These are phyloP conservation scores for Monilinia polystroma DNA, from an alignment of 2,329 filamentous ascomycete species.

Conservation along the genomic window DNA sequence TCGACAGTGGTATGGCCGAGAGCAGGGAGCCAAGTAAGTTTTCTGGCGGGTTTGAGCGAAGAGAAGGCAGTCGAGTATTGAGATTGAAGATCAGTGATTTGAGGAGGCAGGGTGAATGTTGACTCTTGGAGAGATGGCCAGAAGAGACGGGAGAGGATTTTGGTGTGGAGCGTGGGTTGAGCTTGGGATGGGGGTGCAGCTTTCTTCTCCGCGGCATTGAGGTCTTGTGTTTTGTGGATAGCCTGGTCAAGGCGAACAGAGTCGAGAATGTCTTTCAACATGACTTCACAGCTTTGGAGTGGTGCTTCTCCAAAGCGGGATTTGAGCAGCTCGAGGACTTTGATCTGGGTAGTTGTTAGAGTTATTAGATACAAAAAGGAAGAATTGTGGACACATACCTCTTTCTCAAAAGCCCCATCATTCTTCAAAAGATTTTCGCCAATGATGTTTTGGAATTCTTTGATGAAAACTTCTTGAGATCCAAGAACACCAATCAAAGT, in stretches of 20 bases:
- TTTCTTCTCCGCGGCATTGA: slow-evolving; percentile 39
- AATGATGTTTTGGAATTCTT: slow-evolving; percentile 87
- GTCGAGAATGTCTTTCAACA: slow-evolving; percentile 90
- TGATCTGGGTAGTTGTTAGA: slow-evolving; percentile 49
- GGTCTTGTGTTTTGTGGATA: slow-evolving; percentile 55
- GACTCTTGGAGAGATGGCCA: slow-evolving; percentile 82
- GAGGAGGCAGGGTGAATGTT: slow-evolving; percentile 61
- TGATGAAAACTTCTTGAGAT: slow-evolving; percentile 87
- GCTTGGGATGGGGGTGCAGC: slow-evolving; percentile 38
- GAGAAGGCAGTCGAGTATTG: slow-evolving; percentile 76
- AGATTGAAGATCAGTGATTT: slow-evolving; percentile 60
- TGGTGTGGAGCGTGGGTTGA: slow-evolving; percentile 61
- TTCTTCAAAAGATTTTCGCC: slow-evolving; percentile 73
- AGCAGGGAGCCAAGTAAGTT: slow-evolving; percentile 83
- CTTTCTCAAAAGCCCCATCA: slow-evolving; percentile 71
- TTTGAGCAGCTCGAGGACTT: slow-evolving; percentile 84
- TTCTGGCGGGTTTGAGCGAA: slow-evolving; percentile 75
- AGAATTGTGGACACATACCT: slow-evolving; percentile 41
- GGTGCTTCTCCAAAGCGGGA: slow-evolving; percentile 81
- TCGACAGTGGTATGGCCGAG: slow-evolving; percentile 78
- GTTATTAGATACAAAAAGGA: slow-evolving; percentile 18
- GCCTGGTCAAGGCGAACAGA: slow-evolving; percentile 70
- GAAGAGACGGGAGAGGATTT: slow-evolving; percentile 88
- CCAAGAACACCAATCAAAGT: slow-evolving; percentile 87
- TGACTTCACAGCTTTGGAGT: slow-evolving; percentile 92